Evolutionary conservation across 2,329 filamentous ascomycete genomes (phyloP).

Genomic region (Penicillium freii): DNA sequence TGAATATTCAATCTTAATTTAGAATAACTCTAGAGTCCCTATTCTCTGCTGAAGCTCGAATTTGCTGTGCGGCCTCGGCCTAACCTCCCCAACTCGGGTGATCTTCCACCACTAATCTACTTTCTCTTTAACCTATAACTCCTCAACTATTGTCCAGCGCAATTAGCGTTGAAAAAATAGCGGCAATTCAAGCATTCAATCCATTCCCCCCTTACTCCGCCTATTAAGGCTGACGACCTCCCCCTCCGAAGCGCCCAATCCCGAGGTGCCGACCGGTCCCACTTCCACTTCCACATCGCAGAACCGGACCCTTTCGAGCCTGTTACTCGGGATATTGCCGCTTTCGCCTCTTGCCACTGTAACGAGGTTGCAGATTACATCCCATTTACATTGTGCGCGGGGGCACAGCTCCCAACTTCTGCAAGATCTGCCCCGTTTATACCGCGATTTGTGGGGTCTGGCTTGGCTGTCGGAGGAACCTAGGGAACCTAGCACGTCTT

Average conservation of each 20-base stretch:
- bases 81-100: background rate
- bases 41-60: no score
- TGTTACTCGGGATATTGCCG: constrained; percentile 6
- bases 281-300: constrained; percentile 19
- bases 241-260: constrained; percentile 22
- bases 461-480: background rate
- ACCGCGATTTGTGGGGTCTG: constrained; percentile 2
- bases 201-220: background rate
- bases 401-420: background rate
- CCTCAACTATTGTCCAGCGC: constrained; percentile 18
- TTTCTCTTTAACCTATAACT: background rate
- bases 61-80: background rate
- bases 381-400: background rate
- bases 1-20: no score
- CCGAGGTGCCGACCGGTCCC: constrained; percentile 17
- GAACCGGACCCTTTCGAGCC: constrained; percentile 11
- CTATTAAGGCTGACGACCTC: constrained; percentile 21
- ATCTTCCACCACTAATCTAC: background rate
- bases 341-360: constrained; percentile 4
- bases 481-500: background rate
- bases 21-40: no score
- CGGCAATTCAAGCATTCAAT: background rate
- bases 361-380: background rate
- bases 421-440: constrained; percentile 6
- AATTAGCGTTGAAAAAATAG: background rate